phyloP scores from a whole-genome alignment of 164 flowering plant genomes.

The Chimonanthus praecox region DNA sequence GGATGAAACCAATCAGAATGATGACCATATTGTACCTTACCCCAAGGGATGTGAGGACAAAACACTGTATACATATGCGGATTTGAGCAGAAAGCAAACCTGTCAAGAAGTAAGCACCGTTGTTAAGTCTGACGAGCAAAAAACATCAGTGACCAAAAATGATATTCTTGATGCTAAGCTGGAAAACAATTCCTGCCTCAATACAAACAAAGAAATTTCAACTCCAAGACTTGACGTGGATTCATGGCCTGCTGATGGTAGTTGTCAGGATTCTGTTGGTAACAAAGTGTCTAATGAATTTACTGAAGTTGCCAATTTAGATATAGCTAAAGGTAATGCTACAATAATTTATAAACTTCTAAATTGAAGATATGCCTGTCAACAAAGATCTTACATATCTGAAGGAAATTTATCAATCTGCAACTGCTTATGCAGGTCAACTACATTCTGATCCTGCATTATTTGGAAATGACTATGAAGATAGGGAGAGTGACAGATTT shows the following conservation, averaged over 20 bases:
- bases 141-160: conserved; percentile 16
- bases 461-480: conserved; percentile 37
- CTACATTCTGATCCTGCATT: conserved; percentile 43
- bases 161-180: conserved; percentile 15
- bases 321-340: conserved; percentile 18
- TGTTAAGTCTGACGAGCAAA: conserved; percentile 17
- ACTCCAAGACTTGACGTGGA: conserved; percentile 41
- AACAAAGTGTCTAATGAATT: conserved; percentile 23
- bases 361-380: background rate
- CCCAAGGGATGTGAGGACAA: conserved; percentile 21
- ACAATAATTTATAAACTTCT: background rate
- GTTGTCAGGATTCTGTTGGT: conserved; percentile 28
- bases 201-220: conserved; percentile 20
- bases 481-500: conserved; percentile 46
- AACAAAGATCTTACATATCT: conserved; percentile 4
- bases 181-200: background rate
- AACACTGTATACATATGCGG: conserved; percentile 16
- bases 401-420: conserved; percentile 26
- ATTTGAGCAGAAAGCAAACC: conserved; percentile 38
- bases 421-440: conserved; percentile 30
- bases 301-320: conserved; percentile 23
- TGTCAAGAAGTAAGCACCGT: conserved; percentile 21
- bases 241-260: conserved; percentile 35
- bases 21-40: conserved; percentile 78
- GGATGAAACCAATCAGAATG: conserved; percentile 58